Base-by-base conservation (phyloP, 345 rosid species). In the Streptanthus diversifolius region DNA sequence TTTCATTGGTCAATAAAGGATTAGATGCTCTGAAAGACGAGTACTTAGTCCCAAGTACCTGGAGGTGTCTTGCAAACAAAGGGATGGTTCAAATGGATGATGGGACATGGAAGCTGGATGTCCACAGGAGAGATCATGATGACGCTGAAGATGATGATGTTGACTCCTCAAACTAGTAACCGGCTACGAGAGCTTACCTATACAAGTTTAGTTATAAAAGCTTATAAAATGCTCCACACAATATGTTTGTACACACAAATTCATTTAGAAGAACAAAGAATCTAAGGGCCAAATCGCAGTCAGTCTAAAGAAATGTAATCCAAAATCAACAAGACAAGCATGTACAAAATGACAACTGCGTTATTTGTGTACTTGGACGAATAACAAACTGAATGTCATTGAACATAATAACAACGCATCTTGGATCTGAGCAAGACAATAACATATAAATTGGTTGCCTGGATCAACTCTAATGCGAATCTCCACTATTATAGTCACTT, bases 351-450 rank as follows among this genome's bases (percentile, higher is more conserved):
- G 60, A 1, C 43, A 41, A 48, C 13, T 66, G 4, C 3, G 7
- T 10, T 65, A 67, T 39, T 11, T 29, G 56, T 60, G 68, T 66
- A 51, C 55, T 52, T 39, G 30, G 32, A 59, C 11, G 30, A 67
- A 37, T 21, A 30, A 30, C 49, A 32, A 21, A 63, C 17, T 22
- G 32, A 55, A 30, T 64, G 19, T 15, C 45, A 63, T 22, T 6
- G 69, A 15, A 53, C 66, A 75, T 64, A 52, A 41, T 55, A 88
- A 74, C 89, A 90, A 55, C 81, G 90, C 63, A 85, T 88, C 75
- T 85, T 80, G 21, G 82, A 81, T 44, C 85, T 83, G 81, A 88
- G 85, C 84, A 90, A 88, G 71, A 80, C 74, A 86, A 88, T 83
- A 63, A 87, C 87, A 75, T 79, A 82, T 77, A 82, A 43, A 88